Evolutionary conservation across 2,329 filamentous ascomycete species (phyloP), one percentile per base, ranked within the genome.

Genomic region (Periglandula ipomoeae): DNA sequence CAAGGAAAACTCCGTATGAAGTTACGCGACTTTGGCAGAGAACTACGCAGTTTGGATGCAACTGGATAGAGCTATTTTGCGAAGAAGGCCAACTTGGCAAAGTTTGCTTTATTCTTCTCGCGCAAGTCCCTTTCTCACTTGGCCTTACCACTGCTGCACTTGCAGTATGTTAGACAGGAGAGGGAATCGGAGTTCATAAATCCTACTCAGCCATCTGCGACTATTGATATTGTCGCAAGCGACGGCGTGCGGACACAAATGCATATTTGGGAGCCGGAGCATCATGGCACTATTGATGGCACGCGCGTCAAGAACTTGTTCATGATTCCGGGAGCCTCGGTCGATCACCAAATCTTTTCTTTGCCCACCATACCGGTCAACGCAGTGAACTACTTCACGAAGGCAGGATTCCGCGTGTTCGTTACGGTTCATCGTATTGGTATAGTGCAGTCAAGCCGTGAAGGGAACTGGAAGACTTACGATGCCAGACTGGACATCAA

Each of bases 341-440:
- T 84, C 1, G 77, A 83, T 59, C 76, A 84, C 55, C 74, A 79
- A 53, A 81, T 84, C 47, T 84, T 71, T 53, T 73, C 80, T 0
- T 67, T 82, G 24, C 79, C 80, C 2, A 84, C 80, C 2, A 81
- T 84, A 48, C 70, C 72, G n/a, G 74, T 73, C 53, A 83, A 84
- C 59, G 71, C 78, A 1, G 72, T 84, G 52, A 79, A 83, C 58
- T 82, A 82, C 63, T 78, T 84, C 59, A 76, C 71, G 3, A 66
- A 72, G 1, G 75, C 73, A 1, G 81, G 81, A 8, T 82, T 84
- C 62, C 71, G 75, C 5, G 75, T 81, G 17, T 83, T 77, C 55
- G 64, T 81, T 3, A 63, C 72, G 0, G 76, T 81, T 1, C 76
- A 77, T 56, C 75, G 81, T 26, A 81, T 82, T 54, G 76, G 78